A percentile compares a stretch with the other conserved stretches of the same genome.
Conservation (phyloP, 306 rosid species). For the Acacia crassicarpa region DNA sequence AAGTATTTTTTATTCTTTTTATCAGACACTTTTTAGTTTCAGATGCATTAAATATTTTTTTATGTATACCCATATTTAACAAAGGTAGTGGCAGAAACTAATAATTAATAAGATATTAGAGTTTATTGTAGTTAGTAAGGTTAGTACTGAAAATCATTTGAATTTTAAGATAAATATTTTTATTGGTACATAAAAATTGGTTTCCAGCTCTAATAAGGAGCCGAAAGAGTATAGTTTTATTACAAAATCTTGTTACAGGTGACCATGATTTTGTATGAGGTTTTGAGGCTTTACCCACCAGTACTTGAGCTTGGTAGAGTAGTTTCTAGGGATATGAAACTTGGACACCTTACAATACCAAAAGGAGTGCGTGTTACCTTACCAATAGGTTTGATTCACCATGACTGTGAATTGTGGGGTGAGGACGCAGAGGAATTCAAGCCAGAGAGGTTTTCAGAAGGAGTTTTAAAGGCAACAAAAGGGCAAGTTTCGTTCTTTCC, state of each 20-base stretch:
- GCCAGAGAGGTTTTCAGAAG: conserved; percentile 62
- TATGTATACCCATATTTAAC: no score
- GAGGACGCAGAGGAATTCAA: conserved; percentile 55
- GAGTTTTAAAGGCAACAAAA: conserved; percentile 52
- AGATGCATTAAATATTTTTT: no score
- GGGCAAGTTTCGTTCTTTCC: conserved; percentile 46
- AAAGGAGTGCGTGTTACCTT: conserved; percentile 38
- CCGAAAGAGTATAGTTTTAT: no score
- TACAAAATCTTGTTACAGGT: conserved; percentile 34
- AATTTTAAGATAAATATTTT: no score
- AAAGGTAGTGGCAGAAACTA: no score
- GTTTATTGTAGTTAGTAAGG: no score
- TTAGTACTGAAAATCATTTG: no score
- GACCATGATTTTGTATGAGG: conserved; percentile 56
- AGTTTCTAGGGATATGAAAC: conserved; percentile 23
- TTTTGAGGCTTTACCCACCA: conserved; percentile 56
- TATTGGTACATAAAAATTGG: no score
- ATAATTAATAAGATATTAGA: no score
- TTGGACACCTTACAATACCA: conserved; percentile 46
- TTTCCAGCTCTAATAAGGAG: no score
- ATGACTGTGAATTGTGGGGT: conserved; percentile 54
- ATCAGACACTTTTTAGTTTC: no score
- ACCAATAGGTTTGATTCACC: conserved; percentile 42
- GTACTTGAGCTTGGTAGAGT: background rate
- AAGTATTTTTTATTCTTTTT: no score